Evolutionary conservation across 495 filamentous ascomycete species (phyloP).

Genomic region (Hypoxylon cercidicola): DNA sequence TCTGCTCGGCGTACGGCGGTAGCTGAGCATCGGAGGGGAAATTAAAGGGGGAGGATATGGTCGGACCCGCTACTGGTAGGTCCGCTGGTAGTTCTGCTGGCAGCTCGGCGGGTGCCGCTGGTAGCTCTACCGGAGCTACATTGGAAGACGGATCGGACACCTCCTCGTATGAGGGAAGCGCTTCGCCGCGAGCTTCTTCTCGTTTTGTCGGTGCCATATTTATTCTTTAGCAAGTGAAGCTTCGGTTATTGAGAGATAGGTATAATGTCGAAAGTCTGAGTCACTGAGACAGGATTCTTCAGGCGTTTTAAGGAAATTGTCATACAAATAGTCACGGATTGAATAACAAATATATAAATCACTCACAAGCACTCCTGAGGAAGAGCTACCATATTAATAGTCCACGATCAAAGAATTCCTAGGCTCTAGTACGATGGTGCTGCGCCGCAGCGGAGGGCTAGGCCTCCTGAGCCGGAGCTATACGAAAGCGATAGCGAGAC

Average conservation of each 20-base stretch:
- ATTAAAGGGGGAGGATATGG: conserved; percentile 42
- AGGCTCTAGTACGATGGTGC: not conserved
- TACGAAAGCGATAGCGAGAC: conserved; percentile 20
- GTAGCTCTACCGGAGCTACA: not conserved
- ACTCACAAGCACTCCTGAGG: not conserved
- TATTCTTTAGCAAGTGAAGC: not conserved
- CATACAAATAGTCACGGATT: no score
- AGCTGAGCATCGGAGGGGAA: conserved; percentile 40
- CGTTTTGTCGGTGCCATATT: conserved; percentile 24
- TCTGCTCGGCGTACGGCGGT: conserved; percentile 16
- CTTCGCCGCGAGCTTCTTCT: conserved; percentile 28
- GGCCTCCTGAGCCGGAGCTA: no score
- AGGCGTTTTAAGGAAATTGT: no score
- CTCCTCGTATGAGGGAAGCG: conserved; percentile 26
- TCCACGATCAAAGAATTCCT: no score
- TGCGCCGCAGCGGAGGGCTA: conserved; percentile 10
- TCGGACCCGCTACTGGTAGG: conserved; percentile 15
- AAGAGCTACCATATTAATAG: conserved; percentile 14
- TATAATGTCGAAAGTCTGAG: no score
- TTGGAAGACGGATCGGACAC: conserved; percentile 8
- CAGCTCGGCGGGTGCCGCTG: not conserved
- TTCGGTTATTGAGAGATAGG: no score
- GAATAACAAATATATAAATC: no score
- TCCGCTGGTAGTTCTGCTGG: not conserved
- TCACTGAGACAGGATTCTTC: no score